Base-by-base conservation (phyloP, 2,329 filamentous ascomycete species). In the Endothia cerciana region DNA sequence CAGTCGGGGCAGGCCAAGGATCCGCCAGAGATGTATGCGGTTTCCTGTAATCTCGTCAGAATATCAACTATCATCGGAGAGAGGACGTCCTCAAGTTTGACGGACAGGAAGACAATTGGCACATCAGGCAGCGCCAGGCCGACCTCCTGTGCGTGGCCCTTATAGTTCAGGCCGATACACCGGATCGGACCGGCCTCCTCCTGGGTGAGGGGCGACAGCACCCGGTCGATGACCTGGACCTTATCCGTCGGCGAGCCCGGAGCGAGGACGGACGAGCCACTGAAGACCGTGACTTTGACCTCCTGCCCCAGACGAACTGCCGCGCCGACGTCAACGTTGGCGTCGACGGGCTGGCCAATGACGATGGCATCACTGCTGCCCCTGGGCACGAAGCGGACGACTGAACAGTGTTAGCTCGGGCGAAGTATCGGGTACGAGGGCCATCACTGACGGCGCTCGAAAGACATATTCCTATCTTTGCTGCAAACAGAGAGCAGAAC, bases 151-250 rank as follows among this genome's bases (percentile, higher is more conserved):
- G 82, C 82, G 68, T 84, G 83, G 25, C 79, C 79, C 58, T 75
- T 77, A 73, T 85, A 84, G 68, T 88, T 88, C 68, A 88, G 70
- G 0, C 86, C 85, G 68, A 88, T 84, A 70, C 86, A 87, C 56
- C 85, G 79, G 61, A 89, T 85, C 0, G 84, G 83, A 30, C 85
- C 85, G 60, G 85, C 81, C 69, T 87, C 83, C 25, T 72, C 71
- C 63, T 77, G 74, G 1, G 80, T 72, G 28, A 86, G 69, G 8
- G 84, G 84, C 2, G 85, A 85, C 49, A 88, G 77, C 17, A 88
- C 72, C 4, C 78, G 76, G 62, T 77, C 78, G 68, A 85, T 79
- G 45, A 76, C 74, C 72, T 81, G 81, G 3, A 76, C 75, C 68
- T 78, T 77, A 38, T 77, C 82, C 1, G 86, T 88, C 15, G 78